These are phyloP conservation scores for Laetiporus sulphureus DNA, from an alignment of 1,284 basidiomycete species.

Conservation along the genomic window DNA sequence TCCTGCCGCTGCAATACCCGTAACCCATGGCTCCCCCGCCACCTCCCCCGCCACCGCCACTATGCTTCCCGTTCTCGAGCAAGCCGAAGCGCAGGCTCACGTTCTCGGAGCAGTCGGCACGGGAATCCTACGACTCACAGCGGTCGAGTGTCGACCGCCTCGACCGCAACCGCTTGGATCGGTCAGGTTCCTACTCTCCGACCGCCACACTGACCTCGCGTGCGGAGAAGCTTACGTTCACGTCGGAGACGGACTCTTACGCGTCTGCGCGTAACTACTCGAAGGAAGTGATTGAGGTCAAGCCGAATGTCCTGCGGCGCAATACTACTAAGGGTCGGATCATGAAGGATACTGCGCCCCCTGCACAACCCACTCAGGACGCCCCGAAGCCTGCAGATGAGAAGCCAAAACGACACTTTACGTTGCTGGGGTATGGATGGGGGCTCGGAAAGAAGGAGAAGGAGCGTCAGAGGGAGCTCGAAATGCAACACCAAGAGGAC, in stretches of 20 bases:
- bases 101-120: slow-evolving; percentile 18
- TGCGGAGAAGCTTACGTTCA: slow-evolving; percentile 32
- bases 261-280: slow-evolving; percentile 16
- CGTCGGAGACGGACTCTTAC: slow-evolving; percentile 30
- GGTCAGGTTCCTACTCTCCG: slow-evolving; percentile 29
- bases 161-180: no score
- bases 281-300: slow-evolving; percentile 24
- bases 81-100: slow-evolving; percentile 23
- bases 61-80: slow-evolving; percentile 23
- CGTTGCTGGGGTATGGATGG: slow-evolving; percentile 62
- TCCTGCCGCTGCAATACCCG: slow-evolving; percentile 19
- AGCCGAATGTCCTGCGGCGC: slow-evolving; percentile 16
- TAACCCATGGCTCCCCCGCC: slow-evolving; percentile 27
- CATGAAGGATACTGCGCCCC: slow-evolving; percentile 21
- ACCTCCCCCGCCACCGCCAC: slow-evolving; percentile 22
- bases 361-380: not conserved
- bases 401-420: slow-evolving; percentile 28
- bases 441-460: slow-evolving; percentile 55
- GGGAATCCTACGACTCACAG: slow-evolving; percentile 22
- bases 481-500: slow-evolving; percentile 37
- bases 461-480: slow-evolving; percentile 34
- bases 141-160: slow-evolving; percentile 22
- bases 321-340: slow-evolving; percentile 20
- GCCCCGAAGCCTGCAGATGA: slow-evolving; percentile 17
- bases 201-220: slow-evolving; percentile 33